phyloP scores from a whole-genome alignment of 2,329 filamentous ascomycete species.

The Epichloe gansuensis region DNA sequence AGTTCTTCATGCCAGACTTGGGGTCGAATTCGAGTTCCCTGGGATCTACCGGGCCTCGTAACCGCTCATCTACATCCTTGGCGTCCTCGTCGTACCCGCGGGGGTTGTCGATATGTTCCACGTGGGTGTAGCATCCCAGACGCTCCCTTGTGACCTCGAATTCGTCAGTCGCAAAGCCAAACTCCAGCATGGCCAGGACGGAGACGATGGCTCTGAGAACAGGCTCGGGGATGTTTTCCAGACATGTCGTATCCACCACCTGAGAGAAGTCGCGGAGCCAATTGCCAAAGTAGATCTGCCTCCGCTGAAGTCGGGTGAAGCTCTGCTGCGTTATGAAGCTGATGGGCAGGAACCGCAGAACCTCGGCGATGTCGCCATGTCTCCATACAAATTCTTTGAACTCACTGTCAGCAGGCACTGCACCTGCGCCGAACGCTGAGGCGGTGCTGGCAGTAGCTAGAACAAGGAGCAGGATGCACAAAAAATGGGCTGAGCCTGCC shows the following conservation, averaged over 20 bases:
- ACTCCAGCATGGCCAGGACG: conserved; percentile 19
- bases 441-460: conserved; percentile 17
- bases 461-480: conserved; percentile 10
- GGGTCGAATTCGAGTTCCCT: conserved; percentile 54
- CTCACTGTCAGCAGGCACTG: conserved; percentile 23
- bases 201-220: conserved; percentile 18
- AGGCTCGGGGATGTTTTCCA: conserved; percentile 18
- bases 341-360: conserved; percentile 22
- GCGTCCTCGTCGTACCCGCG: conserved; percentile 64
- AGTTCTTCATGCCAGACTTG: conserved; percentile 85
- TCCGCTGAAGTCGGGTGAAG: conserved; percentile 25
- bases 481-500: conserved; percentile 1
- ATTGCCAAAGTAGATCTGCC: conserved; percentile 24
- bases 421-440: conserved; percentile 26
- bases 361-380: conserved; percentile 27
- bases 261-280: conserved; percentile 62
- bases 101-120: conserved; percentile 59
- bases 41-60: conserved; percentile 23
- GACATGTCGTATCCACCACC: conserved; percentile 50
- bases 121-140: conserved; percentile 63
- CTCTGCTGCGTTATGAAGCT: conserved; percentile 25
- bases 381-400: conserved; percentile 30
- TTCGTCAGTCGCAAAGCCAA: conserved; percentile 60
- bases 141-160: conserved; percentile 70
- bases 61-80: conserved; percentile 52